These are phyloP conservation scores for Xanthoparmelia taractica DNA, from an alignment of 495 filamentous ascomycete genomes.

Conservation along the genomic window DNA sequence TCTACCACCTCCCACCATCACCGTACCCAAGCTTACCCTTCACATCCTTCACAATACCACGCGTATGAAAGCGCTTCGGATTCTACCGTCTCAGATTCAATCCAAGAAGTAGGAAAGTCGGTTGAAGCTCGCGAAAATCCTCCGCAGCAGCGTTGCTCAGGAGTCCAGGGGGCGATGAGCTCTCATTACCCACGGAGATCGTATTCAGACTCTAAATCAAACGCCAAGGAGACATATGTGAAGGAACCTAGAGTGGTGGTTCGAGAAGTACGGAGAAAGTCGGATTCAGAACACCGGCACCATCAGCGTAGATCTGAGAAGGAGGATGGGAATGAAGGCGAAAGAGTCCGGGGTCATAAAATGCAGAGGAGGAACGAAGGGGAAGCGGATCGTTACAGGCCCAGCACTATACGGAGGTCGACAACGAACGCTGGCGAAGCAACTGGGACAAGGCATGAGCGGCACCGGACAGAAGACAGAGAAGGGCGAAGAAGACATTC, in stretches of 20 bases:
- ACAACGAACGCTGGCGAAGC: constrained; percentile 23
- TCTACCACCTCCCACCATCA: background rate
- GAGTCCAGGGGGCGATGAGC: constrained; percentile 6
- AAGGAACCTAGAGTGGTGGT: constrained; percentile 11
- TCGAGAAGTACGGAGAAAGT: constrained; percentile 7
- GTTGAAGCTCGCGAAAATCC: constrained; percentile 8
- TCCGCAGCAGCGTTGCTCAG: constrained; percentile 6
- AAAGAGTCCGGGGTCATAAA: background rate
- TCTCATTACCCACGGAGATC: constrained; percentile 9
- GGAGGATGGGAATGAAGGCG: constrained; percentile 1
- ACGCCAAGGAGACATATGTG: background rate
- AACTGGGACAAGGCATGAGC: constrained; percentile 25
- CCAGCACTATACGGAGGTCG: constrained; percentile 26
- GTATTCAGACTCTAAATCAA: constrained; percentile 1
- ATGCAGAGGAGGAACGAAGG: background rate
- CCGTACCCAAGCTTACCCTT: background rate
- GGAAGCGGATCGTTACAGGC: background rate
- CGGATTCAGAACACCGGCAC: constrained; percentile 14
- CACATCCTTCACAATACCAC: background rate
- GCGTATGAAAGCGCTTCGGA: background rate
- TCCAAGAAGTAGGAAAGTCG: background rate
- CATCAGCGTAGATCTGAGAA: constrained; percentile 14
- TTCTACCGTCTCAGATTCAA: constrained; percentile 1
- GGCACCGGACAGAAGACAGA: constrained; percentile 25
- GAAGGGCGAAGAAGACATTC: constrained; percentile 24